phyloP scores from a whole-genome alignment of 805 yeast species.

The Candida dendrica region DNA sequence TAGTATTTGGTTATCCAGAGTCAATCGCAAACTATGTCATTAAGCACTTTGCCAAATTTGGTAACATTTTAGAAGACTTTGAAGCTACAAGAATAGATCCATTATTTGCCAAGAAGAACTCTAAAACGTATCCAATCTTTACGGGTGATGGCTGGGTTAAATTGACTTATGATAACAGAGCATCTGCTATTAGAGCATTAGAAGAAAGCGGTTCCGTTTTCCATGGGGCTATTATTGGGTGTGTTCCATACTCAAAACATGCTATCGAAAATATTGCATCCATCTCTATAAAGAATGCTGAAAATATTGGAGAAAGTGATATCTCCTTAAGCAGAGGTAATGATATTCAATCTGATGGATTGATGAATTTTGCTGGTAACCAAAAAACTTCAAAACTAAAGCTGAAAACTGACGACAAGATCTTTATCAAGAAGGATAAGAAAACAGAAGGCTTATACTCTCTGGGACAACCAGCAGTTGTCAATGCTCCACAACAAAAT shows the following conservation, averaged over 20 bases:
- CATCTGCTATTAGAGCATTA: slow-evolving; percentile 75
- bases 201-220: slow-evolving; percentile 73
- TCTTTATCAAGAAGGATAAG: slow-evolving; percentile 24
- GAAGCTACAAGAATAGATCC: slow-evolving; percentile 30
- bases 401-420: slow-evolving; percentile 35
- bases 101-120: slow-evolving; percentile 14
- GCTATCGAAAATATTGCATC: slow-evolving; percentile 53
- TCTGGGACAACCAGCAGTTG: slow-evolving; percentile 20
- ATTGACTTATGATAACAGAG: slow-evolving; percentile 68
- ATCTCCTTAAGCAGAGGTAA: slow-evolving; percentile 8
- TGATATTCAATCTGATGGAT: slow-evolving; percentile 5
- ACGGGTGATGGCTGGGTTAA: slow-evolving; percentile 91
- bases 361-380: slow-evolving; percentile 7
- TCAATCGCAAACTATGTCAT: slow-evolving; percentile 59
- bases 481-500: slow-evolving; percentile 8
- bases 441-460: slow-evolving; percentile 12
- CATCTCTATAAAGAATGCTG: slow-evolving; percentile 32
- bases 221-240: slow-evolving; percentile 57
- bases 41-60: slow-evolving; percentile 71
- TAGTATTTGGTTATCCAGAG: slow-evolving; percentile 88
- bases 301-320: slow-evolving; percentile 39
- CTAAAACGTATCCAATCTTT: slow-evolving; percentile 54
- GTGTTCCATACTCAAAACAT: slow-evolving; percentile 61
- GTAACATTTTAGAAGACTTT: slow-evolving; percentile 71
- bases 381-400: slow-evolving; percentile 23